Evolutionary conservation across 352 stramenopile genomes (phyloP), one percentile per base, ranked within the genome.

Genomic region (Phytophthora aleatoria): DNA sequence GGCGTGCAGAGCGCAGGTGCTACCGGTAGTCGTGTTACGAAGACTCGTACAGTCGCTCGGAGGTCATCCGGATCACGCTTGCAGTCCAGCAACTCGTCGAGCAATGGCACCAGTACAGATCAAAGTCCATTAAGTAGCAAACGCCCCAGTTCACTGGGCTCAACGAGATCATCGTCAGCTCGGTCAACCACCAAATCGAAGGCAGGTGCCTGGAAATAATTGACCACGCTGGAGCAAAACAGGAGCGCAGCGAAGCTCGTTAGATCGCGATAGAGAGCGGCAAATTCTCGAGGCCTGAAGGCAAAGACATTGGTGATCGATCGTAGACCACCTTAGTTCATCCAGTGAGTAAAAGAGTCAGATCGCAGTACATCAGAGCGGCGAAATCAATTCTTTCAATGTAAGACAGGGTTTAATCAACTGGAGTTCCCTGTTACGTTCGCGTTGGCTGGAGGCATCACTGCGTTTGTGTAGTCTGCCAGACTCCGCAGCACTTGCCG

Each of bases 401-500:
- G 27, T 62, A 36, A 26, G 6, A 45, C 15, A 26, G 5, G 39
- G 11, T 45, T 45, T 41, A 5, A 45, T 27, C n/a, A 45, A 27
- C 39, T 45, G 24, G 30, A 27, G 38, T 42, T 59, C 28, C 38
- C 45, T 35, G 60, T 66, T 61, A 53, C 26, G n/a, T 67, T 61
- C 28, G 63, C 11, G 35, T 15, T 57, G 26, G 36, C 44, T 7
- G 20, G 33, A 50, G 59, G 31, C 11, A 73, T 65, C 16, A 28
- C 24, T 10, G 58, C 66, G 33, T 78, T 69, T 35, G 73, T 75
- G 44, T 74, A 76, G 20, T 79, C 70, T 16, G 83, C 71, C 54
- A 89, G 49, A 33, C 77, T 87, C 50, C 79, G 62, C 41, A 95
- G 71, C 39, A 95, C 83, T 79, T 88, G 81, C 15, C 52, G 63